A percentile compares a stretch with the other conserved stretches of the same genome.
Conservation (phyloP, 495 filamentous ascomycete genomes). For the Xylaria palmicola region DNA sequence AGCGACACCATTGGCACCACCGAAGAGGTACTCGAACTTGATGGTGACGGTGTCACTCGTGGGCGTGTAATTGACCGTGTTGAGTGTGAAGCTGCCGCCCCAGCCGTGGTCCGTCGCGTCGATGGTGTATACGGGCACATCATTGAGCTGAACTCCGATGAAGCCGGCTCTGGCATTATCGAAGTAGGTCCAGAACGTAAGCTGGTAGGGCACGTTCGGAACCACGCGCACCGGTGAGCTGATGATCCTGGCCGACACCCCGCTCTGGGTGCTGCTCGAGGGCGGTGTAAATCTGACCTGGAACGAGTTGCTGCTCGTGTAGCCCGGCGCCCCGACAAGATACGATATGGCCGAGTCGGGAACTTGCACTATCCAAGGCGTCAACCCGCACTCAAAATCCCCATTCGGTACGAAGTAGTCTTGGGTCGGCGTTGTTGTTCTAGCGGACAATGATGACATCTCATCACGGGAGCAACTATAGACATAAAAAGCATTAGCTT, state of each 20-base stretch:
- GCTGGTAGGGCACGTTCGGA: not conserved
- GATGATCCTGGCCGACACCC: not conserved
- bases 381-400: slow-evolving; percentile 24
- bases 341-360: slow-evolving; percentile 13
- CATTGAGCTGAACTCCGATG: not conserved
- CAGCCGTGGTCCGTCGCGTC: slow-evolving; percentile 4
- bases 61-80: not conserved
- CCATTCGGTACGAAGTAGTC: slow-evolving; percentile 17
- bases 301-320: slow-evolving; percentile 3
- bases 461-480: not conserved
- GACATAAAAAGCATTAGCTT: not conserved
- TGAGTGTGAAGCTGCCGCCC: not conserved
- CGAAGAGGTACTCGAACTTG: slow-evolving; percentile 6
- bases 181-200: not conserved
- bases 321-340: not conserved
- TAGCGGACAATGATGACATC: not conserved
- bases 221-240: not conserved
- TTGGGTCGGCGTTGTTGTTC: slow-evolving; percentile 17
- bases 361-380: slow-evolving; percentile 20
- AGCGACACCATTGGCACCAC: not conserved
- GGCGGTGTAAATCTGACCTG: not conserved
- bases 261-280: not conserved
- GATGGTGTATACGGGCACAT: slow-evolving; percentile 43
- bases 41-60: slow-evolving; percentile 8
- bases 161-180: not conserved